These are phyloP conservation scores for Aspergillus unguis DNA, from an alignment of 2,329 filamentous ascomycete genomes.

Conservation along the genomic window DNA sequence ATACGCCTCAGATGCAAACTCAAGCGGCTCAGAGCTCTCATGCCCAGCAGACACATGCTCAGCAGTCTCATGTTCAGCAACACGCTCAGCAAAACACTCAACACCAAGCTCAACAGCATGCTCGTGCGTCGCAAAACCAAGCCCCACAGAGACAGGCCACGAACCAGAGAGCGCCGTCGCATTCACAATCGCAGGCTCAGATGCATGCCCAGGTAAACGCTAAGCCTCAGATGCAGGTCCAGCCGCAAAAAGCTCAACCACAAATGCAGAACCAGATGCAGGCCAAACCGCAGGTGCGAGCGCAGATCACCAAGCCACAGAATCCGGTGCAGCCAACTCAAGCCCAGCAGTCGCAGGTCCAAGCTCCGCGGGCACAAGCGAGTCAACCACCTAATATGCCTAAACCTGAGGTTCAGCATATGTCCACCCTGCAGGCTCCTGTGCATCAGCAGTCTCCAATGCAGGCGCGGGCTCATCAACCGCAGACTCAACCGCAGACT, in stretches of 20 bases:
- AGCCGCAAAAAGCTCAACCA: conserved; percentile 9
- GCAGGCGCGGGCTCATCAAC: background rate
- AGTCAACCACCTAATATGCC: background rate
- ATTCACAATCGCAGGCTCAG: conserved; percentile 24
- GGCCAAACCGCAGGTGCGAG: conserved; percentile 21
- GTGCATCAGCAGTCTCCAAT: background rate
- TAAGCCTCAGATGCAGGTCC: conserved; percentile 14
- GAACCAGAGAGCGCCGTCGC: conserved; percentile 14
- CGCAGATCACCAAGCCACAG: conserved; percentile 15
- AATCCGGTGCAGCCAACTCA: background rate
- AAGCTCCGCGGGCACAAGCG: background rate
- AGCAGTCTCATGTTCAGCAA: conserved; percentile 12
- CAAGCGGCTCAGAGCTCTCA: conserved; percentile 6
- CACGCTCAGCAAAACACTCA: background rate
- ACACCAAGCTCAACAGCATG: conserved; percentile 1
- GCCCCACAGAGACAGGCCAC: conserved; percentile 12
- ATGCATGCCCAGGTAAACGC: conserved; percentile 17
- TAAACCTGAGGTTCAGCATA: conserved; percentile 5
- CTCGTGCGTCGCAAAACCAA: conserved; percentile 7
- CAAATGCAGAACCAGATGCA: conserved; percentile 17
- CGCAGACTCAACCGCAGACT: background rate
- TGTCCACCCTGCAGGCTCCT: background rate
- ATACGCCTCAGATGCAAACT: conserved; percentile 1
- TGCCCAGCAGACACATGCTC: conserved; percentile 5
- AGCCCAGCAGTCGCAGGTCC: background rate